Evolutionary conservation across 2,329 filamentous ascomycete genomes (phyloP).

Genomic region (Corinectria fuckeliana): DNA sequence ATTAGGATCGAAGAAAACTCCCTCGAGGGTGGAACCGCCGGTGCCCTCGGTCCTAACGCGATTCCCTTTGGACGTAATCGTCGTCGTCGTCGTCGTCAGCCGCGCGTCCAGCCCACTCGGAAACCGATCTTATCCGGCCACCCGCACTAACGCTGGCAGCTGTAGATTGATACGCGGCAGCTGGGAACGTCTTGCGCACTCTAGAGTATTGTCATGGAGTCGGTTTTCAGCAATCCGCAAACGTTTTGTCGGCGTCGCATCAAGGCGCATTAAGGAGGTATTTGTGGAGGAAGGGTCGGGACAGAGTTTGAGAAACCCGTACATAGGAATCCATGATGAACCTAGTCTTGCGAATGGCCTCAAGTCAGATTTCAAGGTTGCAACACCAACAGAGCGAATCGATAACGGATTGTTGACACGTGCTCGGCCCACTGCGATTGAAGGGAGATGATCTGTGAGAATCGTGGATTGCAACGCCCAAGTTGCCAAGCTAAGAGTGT

Average conservation of each 20-base stretch:
- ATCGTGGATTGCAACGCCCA: slow-evolving; percentile 8
- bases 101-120: slow-evolving; percentile 30
- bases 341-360: not conserved
- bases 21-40: slow-evolving; percentile 2
- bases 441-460: slow-evolving; percentile 1
- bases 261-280: not conserved
- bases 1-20: not conserved
- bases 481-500: slow-evolving; percentile 18
- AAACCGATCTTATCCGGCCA: slow-evolving; percentile 25
- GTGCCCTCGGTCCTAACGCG: slow-evolving; percentile 2
- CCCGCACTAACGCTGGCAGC: slow-evolving; percentile 6
- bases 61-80: not conserved
- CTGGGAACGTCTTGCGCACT: not conserved
- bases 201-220: not conserved
- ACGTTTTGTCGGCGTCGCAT: not conserved
- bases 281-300: not conserved
- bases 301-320: not conserved
- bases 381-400: not conserved
- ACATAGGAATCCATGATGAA: not conserved
- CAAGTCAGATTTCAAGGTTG: not conserved
- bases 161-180: slow-evolving; percentile 30
- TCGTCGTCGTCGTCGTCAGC: slow-evolving; percentile 14
- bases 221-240: not conserved
- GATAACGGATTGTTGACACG: slow-evolving; percentile 11
- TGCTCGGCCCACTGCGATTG: slow-evolving; percentile 19